These are phyloP conservation scores for Boletus sensibilis DNA, from an alignment of 768 basidiomycete species.

Conservation along the genomic window DNA sequence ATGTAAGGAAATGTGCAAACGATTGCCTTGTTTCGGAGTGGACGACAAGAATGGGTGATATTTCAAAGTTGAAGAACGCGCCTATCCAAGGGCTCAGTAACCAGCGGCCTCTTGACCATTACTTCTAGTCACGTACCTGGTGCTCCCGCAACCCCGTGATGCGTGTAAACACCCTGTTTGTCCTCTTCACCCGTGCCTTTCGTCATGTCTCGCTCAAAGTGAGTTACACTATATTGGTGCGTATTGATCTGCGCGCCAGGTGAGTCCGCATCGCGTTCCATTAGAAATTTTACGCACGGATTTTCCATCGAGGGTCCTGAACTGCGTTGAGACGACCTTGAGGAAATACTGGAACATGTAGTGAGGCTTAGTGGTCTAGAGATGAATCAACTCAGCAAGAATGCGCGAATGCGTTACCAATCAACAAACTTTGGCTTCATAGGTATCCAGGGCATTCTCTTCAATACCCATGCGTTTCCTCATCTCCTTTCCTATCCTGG, in stretches of 20 bases:
- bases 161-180: conserved; percentile 63
- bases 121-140: conserved; percentile 45
- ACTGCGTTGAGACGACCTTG: conserved; percentile 96
- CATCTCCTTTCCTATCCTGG: conserved; percentile 58
- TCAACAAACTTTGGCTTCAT: conserved; percentile 52
- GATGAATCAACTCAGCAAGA: not conserved
- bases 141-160: conserved; percentile 71
- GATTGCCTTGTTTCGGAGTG: conserved; percentile 90
- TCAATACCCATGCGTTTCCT: conserved; percentile 70
- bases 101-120: not conserved
- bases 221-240: conserved; percentile 94
- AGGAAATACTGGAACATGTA: conserved; percentile 99
- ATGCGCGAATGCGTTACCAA: not conserved
- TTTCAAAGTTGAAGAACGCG: conserved; percentile 92
- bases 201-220: conserved; percentile 89
- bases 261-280: conserved; percentile 6
- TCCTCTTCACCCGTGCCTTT: conserved; percentile 60
- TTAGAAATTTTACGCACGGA: conserved; percentile 41
- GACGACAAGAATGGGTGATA: conserved; percentile 92
- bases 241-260: conserved; percentile 60
- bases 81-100: conserved; percentile 38
- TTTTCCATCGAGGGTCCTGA: conserved; percentile 77
- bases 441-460: conserved; percentile 73
- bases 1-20: conserved; percentile 97
- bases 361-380: conserved; percentile 69